These are phyloP conservation scores for Termitomyces sp. DNA, from an alignment of 1,284 basidiomycete genomes.

Conservation along the genomic window DNA sequence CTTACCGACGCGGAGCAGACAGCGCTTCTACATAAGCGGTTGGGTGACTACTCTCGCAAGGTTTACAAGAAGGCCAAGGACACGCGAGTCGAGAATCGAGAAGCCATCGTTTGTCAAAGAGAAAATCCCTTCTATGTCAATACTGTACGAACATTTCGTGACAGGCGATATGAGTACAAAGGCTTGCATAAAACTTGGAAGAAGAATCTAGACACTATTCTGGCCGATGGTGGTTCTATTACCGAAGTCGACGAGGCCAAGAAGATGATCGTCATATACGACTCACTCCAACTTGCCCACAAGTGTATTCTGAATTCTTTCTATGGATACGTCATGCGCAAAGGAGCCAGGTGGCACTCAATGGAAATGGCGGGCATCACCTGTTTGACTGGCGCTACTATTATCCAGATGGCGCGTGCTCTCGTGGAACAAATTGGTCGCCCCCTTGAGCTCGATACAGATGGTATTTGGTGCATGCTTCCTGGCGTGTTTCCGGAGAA, in stretches of 20 bases:
- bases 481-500: conserved; percentile 98
- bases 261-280: conserved; percentile 99
- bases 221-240: conserved; percentile 65
- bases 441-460: conserved; percentile 96
- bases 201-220: conserved; percentile 87
- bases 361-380: conserved; percentile 99
- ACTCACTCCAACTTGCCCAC: conserved; percentile 98
- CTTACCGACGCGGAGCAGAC: conserved; percentile 86
- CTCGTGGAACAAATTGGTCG: conserved; percentile 97
- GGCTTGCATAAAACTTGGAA: conserved; percentile 99
- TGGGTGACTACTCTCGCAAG: conserved; percentile 97
- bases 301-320: conserved; percentile 99
- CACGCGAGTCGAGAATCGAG: conserved; percentile 91
- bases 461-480: conserved; percentile 99
- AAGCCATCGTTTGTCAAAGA: conserved; percentile 95
- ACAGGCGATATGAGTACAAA: conserved; percentile 99
- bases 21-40: conserved; percentile 89
- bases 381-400: conserved; percentile 96
- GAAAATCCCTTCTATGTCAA: conserved; percentile 99
- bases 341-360: conserved; percentile 98
- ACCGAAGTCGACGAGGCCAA: conserved; percentile 94
- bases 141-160: conserved; percentile 95
- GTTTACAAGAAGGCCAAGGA: conserved; percentile 99
- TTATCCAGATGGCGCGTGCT: conserved; percentile 99
- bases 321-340: conserved; percentile 99